A percentile compares a stretch with the other conserved stretches of the same genome.
Evolutionary conservation across 441 rosid species (phyloP).

Genomic region (Croton laevigatus): DNA sequence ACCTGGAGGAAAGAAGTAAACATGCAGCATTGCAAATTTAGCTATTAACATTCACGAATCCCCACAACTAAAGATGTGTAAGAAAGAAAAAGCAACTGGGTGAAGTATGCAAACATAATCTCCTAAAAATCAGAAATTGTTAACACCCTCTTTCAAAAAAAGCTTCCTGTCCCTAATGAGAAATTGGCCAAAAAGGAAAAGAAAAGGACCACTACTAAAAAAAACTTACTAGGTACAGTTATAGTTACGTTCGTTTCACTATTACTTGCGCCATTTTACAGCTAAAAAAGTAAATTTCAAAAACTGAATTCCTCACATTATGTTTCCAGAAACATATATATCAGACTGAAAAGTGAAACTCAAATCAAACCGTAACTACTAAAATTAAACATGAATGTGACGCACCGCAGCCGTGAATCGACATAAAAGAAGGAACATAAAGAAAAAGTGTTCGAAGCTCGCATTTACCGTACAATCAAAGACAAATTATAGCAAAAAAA

Average conservation of each 20-base stretch:
- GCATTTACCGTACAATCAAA: slow-evolving; percentile 19
- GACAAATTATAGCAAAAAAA: slow-evolving; percentile 1
- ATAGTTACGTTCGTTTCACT: background rate
- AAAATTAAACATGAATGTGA: background rate
- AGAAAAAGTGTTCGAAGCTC: slow-evolving; percentile 9
- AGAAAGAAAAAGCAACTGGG: background rate
- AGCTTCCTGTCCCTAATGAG: background rate
- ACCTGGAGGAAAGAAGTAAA: slow-evolving; percentile 9
- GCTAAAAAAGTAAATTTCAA: background rate
- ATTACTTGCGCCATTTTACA: background rate
- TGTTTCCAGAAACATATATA: background rate
- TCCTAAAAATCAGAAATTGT: background rate
- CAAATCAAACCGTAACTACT: slow-evolving; percentile 5
- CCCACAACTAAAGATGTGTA: background rate
- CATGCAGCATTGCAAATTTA: background rate
- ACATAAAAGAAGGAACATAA: background rate
- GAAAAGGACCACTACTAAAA: background rate
- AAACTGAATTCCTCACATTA: background rate
- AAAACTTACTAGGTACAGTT: background rate
- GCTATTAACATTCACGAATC: slow-evolving; percentile 1
- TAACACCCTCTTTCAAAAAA: background rate
- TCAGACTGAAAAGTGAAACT: background rate
- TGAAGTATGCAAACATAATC: background rate
- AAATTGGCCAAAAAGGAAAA: background rate
- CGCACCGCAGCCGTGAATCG: background rate